A percentile compares a stretch with the other conserved stretches of the same genome.
Evolutionary conservation across 2,329 filamentous ascomycete genomes (phyloP).

Genomic region (Cladosporium sp.): DNA sequence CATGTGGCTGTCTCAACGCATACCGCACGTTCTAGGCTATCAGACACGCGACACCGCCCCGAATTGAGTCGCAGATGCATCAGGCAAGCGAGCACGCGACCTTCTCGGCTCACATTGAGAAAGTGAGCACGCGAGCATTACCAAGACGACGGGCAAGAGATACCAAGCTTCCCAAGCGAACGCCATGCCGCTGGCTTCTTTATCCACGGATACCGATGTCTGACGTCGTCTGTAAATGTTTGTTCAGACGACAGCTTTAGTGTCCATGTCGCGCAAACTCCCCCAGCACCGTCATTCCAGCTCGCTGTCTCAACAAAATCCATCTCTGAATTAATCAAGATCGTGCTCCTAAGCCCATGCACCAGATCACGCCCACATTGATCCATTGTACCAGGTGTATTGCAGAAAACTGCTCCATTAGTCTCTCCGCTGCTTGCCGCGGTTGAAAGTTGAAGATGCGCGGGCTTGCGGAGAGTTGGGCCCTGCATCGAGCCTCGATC

Average conservation of each 20-base stretch:
- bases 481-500: conserved; percentile 10
- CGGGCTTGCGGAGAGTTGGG: conserved; percentile 10
- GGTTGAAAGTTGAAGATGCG: neutral
- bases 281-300: neutral
- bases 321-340: neutral
- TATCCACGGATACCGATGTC: neutral
- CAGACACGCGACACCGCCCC: conserved; percentile 7
- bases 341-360: neutral
- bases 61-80: neutral
- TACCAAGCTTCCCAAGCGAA: conserved; percentile 16
- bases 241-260: neutral
- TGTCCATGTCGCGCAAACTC: neutral
- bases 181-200: neutral
- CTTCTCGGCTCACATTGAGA: neutral
- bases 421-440: neutral
- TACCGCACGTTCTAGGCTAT: conserved; percentile 1
- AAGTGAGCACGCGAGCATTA: conserved; percentile 8
- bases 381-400: neutral
- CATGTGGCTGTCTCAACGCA: conserved; percentile 11
- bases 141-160: neutral
- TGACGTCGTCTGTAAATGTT: neutral
- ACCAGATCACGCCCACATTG: neutral
- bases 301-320: neutral
- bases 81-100: conserved; percentile 11
- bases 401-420: neutral